phyloP scores from a whole-genome alignment of 1,139 yeast species.

The Pichia inconspicua region DNA sequence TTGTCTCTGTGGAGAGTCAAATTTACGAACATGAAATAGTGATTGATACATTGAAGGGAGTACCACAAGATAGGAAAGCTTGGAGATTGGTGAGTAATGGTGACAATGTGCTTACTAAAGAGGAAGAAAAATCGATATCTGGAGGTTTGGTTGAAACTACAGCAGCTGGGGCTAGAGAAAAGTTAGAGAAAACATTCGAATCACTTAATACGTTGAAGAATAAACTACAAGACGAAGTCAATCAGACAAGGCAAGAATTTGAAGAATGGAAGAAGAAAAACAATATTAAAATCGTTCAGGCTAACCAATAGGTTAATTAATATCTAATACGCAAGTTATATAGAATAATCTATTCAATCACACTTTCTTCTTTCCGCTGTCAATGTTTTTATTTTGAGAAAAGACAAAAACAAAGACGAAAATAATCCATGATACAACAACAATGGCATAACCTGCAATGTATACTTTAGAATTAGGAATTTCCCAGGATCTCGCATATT shows the following conservation, averaged over 20 bases:
- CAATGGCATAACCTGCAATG: slow-evolving; percentile 60
- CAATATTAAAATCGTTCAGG: slow-evolving; percentile 45
- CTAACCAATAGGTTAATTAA: neutral
- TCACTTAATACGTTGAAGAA: slow-evolving; percentile 37
- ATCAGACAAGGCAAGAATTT: slow-evolving; percentile 44
- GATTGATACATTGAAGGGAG: slow-evolving; percentile 45
- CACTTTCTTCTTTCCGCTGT: slow-evolving; percentile 13
- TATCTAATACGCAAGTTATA: no score
- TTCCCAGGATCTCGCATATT: slow-evolving; percentile 88
- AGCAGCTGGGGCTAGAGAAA: slow-evolving; percentile 66
- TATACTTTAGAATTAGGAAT: slow-evolving; percentile 93
- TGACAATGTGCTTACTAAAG: neutral
- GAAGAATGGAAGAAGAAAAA: slow-evolving; percentile 62
- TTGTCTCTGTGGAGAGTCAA: slow-evolving; percentile 43
- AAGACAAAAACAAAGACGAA: slow-evolving; percentile 65
- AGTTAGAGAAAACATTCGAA: slow-evolving; percentile 54
- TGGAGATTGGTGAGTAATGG: slow-evolving; percentile 87
- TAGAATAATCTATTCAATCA: neutral
- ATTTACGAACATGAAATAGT: slow-evolving; percentile 47
- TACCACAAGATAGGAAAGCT: slow-evolving; percentile 59
- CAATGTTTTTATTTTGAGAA: slow-evolving; percentile 18
- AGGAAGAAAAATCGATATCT: slow-evolving; percentile 2
- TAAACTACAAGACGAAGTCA: slow-evolving; percentile 39
- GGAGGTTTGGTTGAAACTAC: slow-evolving; percentile 71
- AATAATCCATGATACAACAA: slow-evolving; percentile 65